Conservation (phyloP, 768 basidiomycete species). For the Chiua virens region DNA sequence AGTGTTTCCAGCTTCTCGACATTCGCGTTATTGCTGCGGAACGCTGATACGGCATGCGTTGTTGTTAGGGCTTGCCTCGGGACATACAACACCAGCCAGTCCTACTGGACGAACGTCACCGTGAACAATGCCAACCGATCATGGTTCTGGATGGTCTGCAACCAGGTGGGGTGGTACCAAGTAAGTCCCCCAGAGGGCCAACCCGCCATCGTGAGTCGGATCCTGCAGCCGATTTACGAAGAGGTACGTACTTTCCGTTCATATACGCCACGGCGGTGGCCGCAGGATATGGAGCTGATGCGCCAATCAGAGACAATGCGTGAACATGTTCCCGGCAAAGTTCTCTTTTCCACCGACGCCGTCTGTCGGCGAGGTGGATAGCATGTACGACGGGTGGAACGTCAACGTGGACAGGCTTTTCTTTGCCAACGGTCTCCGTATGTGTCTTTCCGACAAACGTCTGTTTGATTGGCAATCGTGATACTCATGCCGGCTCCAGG, state of each 20-base stretch:
- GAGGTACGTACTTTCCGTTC: conserved; percentile 21
- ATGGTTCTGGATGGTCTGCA: conserved; percentile 76
- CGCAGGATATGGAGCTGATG: background rate
- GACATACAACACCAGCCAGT: conserved; percentile 36
- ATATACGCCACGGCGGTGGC: too few species aligned
- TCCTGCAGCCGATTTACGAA: conserved; percentile 29
- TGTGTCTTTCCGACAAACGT: conserved; percentile 17
- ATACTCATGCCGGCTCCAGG: conserved; percentile 37
- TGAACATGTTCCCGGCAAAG: conserved; percentile 60
- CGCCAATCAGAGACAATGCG: conserved; percentile 59
- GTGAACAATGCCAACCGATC: conserved; percentile 59
- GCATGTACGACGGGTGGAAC: conserved; percentile 61
- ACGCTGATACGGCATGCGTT: conserved; percentile 37
- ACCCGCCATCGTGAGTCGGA: conserved; percentile 35
- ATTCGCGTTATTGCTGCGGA: too few species aligned
- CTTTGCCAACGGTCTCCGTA: conserved; percentile 69
- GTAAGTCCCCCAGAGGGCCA: conserved; percentile 38
- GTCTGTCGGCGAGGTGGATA: conserved; percentile 44
- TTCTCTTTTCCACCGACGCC: conserved; percentile 51
- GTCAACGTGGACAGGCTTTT: conserved; percentile 57
- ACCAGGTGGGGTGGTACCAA: conserved; percentile 59
- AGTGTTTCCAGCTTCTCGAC: conserved; percentile 19
- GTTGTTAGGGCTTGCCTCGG: conserved; percentile 37
- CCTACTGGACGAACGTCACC: conserved; percentile 53
- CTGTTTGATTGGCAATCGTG: too few species aligned